phyloP scores from a whole-genome alignment of 768 basidiomycete genomes.

The Suillus ampliporus region DNA sequence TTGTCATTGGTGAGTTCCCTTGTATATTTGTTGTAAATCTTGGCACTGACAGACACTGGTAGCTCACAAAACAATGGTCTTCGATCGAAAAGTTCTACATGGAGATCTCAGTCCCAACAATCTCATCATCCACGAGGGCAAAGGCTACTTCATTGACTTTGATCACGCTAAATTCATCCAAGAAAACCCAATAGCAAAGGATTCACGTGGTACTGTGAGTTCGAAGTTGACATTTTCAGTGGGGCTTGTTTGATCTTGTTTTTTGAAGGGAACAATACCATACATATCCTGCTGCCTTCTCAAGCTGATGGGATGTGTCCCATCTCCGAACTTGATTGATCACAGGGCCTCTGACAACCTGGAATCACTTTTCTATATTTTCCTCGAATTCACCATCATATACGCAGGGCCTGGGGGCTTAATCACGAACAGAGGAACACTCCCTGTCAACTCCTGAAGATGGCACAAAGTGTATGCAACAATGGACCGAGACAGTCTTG shows the following conservation, averaged over 20 bases:
- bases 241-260: background rate
- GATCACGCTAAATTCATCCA: background rate
- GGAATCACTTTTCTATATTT: background rate
- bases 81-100: background rate
- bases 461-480: background rate
- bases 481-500: background rate
- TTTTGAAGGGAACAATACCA: background rate
- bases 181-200: no score
- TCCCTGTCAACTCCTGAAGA: background rate
- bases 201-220: background rate
- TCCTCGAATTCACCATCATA: background rate
- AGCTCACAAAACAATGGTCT: background rate
- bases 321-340: background rate
- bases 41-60: background rate
- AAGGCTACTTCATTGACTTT: background rate
- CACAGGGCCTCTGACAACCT: background rate
- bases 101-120: background rate
- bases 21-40: background rate
- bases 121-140: background rate
- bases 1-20: background rate
- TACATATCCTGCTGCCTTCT: background rate
- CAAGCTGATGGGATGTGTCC: background rate
- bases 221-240: background rate
- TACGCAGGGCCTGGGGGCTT: background rate
- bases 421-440: background rate